Conservation (phyloP, 2,329 filamentous ascomycete species). For the Phoma herbarum region DNA sequence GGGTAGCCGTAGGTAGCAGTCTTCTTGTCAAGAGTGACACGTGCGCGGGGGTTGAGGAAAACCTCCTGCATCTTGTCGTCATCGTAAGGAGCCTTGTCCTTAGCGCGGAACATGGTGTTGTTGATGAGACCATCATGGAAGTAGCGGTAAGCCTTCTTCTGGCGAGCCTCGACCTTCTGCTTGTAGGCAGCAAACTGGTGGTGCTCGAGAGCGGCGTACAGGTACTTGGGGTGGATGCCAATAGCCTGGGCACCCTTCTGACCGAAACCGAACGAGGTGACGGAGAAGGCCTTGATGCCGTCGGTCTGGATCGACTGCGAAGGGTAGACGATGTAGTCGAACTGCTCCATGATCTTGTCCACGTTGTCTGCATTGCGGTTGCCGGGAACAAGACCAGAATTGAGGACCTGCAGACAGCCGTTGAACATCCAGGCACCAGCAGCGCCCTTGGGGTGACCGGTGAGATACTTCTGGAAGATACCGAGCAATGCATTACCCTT, state of each 20-base stretch:
- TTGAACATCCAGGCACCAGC: conserved; percentile 99
- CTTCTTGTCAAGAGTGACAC: conserved; percentile 87
- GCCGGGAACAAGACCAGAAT: conserved; percentile 91
- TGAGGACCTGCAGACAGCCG: conserved; percentile 93
- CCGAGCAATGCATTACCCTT: conserved; percentile 96
- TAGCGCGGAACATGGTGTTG: conserved; percentile 97
- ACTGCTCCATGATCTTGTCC: conserved; percentile 95
- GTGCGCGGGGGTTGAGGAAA: conserved; percentile 92
- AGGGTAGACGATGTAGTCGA: conserved; percentile 97
- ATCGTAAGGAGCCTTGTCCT: conserved; percentile 87
- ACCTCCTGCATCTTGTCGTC: conserved; percentile 86
- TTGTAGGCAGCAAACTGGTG: conserved; percentile 83
- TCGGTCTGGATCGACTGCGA: conserved; percentile 96
- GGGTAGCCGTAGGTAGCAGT: conserved; percentile 79
- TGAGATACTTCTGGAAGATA: conserved; percentile 99
- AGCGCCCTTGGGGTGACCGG: conserved; percentile 98
- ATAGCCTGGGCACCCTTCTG: conserved; percentile 99
- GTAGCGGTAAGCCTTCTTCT: conserved; percentile 99
- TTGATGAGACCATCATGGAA: conserved; percentile 99
- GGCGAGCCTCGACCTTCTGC: conserved; percentile 86
- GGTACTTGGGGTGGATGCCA: conserved; percentile 94
- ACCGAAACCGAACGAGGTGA: conserved; percentile 98
- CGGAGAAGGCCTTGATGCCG: conserved; percentile 97
- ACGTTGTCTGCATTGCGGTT: conserved; percentile 99
- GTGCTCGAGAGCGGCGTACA: conserved; percentile 93